Evolutionary conservation across 805 yeast genomes (phyloP), one percentile per base, ranked within the genome.

Genomic region (Hanseniaspora lindneri): DNA sequence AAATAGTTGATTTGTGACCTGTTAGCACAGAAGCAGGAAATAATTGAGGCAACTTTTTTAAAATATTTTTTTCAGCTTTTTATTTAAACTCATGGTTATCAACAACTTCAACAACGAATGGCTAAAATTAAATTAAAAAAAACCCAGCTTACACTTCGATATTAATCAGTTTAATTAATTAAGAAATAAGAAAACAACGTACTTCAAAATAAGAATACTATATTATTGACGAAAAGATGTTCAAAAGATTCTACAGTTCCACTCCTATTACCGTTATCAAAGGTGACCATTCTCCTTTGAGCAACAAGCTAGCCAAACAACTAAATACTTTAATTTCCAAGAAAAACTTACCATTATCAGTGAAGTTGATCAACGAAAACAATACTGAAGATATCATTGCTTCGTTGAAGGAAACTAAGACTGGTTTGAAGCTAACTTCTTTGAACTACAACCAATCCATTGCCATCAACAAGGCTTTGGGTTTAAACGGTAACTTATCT

Each of bases 221-320:
- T 10, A 9, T 32, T n/a, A n/a, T 32, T 34, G 28, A 16, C 64
- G 60, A 74, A 52, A 74, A 75, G 54, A 72, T 83, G 60, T 94
- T 95, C 60, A 85, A 85, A 72, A 83, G 84, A 69, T 87, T 85
- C 70, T 97, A 97, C 58, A 95, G 96, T 54, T 80, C 80, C 65
- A 88, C 77, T 74, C 83, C 89, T 47, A 96, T 92, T 51, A 89
- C 98, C 44, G 74, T 89, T 65, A 81, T 89, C 58, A 97, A 97
- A 52, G 96, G 98, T 69, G 98, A 89, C 65, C 97, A 97, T 76
- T 83, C 88, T 57, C 43, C 33, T 28, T 30, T 44, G 39, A 44
- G 49, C 17, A 5, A 39, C 17, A 44, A 44, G 21, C n/a, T 44
- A 37, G 37, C 49, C 19, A 21, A 44, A 17, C 49, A 44, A 44